Evolutionary conservation across 2,329 filamentous ascomycete species (phyloP), one percentile per base, ranked within the genome.

Genomic region (Trichophaea hybrida): DNA sequence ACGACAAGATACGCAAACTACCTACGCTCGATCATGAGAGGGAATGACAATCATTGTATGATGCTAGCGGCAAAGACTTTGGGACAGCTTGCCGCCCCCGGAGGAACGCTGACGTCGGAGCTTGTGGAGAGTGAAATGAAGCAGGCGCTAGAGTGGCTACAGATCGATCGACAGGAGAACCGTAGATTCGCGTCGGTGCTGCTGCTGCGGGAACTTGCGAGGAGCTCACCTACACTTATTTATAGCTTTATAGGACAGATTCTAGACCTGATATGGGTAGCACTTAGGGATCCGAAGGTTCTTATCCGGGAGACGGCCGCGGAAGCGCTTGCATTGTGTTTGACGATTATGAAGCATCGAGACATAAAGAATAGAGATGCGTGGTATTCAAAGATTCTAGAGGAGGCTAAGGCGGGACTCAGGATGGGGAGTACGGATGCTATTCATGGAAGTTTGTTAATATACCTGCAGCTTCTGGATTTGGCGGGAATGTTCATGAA

Each of bases 401-500:
- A 85, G 55, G 90, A 96, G 73, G 83, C 89, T 15, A 78, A 88
- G 61, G 78, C 81, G 62, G 90, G 90, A 5, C 82, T 98, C 67
- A 83, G 84, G 70, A 80, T 84, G 55, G 85, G 83, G 67, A 88
- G 88, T 15, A 80, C 94, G 58, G 93, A 98, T 71, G 85, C 83
- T 61, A 85, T 94, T 46, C 94, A 98, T 70, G 93, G 88, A n/a
- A 96, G 91, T 1, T 78, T 98, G 44, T 78, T 98, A 17, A 89
- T 94, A 1, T 79, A 97, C 68, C 94, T 91, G 71, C 91, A 97
- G 73, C 79, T 98, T 52, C 81, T 98, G 15, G 82, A 93, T 64
- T 91, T 95, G 71, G 93, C 93, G 57, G 90, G 89, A 68, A 98
- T 98, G 91, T 98, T 94, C 73, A 97, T 98, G 93, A 89, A 95